Conservation (phyloP, 805 yeast species). For the Saccharomyces paradoxus region DNA sequence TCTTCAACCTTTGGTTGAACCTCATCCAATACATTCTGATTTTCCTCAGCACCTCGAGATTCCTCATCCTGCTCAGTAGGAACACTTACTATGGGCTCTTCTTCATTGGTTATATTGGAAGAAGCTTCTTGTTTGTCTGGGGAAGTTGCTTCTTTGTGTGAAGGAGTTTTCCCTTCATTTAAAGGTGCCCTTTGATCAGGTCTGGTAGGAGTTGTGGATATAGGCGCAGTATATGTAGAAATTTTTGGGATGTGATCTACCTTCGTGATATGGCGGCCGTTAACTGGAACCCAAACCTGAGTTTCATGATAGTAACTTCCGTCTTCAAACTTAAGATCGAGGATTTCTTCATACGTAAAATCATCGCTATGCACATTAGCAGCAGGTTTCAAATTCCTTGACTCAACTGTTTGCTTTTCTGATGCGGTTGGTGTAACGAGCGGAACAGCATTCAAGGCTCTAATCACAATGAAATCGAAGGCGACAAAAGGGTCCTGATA, state of each 20-base stretch:
- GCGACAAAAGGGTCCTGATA: slow-evolving; percentile 21
- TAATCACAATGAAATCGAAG: slow-evolving; percentile 13
- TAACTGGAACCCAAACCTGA: slow-evolving; percentile 21
- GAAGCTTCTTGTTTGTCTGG: not conserved
- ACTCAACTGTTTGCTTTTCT: not conserved
- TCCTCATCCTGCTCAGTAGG: not conserved
- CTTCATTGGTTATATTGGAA: not conserved
- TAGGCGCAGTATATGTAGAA: not conserved
- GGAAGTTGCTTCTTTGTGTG: no score
- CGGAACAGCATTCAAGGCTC: not conserved
- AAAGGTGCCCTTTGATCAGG: not conserved
- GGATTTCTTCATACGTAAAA: slow-evolving; percentile 22
- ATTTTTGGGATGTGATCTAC: not conserved
- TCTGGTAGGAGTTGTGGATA: not conserved
- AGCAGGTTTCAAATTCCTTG: not conserved
- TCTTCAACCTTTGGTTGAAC: not conserved
- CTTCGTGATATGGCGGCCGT: not conserved
- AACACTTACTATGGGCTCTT: not conserved
- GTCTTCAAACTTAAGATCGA: slow-evolving; percentile 16
- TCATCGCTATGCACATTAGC: slow-evolving; percentile 16
- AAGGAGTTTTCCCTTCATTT: not conserved
- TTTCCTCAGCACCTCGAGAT: not conserved
- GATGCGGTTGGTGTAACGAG: not conserved
- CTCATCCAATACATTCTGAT: not conserved
- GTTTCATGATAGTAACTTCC: slow-evolving; percentile 24